A percentile compares a stretch with the other conserved stretches of the same genome.
phyloP scores from a whole-genome alignment of 176 grass and related monocot genomes.

The Alloteropsis semialata region DNA sequence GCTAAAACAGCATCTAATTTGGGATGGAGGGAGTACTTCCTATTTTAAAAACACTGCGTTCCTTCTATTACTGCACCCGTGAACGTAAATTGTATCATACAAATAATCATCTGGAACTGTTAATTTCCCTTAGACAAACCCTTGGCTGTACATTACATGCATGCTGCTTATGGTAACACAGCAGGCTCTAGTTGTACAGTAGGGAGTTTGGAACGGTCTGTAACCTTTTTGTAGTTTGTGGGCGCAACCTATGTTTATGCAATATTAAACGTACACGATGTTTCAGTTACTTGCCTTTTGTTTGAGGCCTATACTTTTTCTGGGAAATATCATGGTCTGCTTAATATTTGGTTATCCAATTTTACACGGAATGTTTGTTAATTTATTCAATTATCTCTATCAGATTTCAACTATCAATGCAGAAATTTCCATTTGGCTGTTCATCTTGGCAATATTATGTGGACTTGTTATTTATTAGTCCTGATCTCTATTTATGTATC shows the following conservation, averaged over 20 bases:
- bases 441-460: not conserved
- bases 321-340: no score
- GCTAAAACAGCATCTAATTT: no score
- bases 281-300: conserved; percentile 13
- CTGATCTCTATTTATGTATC: not conserved
- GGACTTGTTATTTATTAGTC: not conserved
- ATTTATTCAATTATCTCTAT: not conserved
- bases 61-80: not conserved
- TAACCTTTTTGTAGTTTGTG: not conserved
- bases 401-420: not conserved
- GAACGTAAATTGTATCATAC: not conserved
- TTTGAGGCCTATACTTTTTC: not conserved
- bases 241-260: not conserved
- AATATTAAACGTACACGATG: not conserved
- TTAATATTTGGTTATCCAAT: not conserved
- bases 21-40: no score
- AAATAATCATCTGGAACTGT: not conserved
- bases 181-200: not conserved
- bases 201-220: not conserved
- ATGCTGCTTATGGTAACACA: not conserved
- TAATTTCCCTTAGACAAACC: not conserved
- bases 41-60: not conserved
- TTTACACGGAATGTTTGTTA: conserved; percentile 12
- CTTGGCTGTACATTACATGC: not conserved
- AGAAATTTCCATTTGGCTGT: not conserved